phyloP scores from a whole-genome alignment of 257 asterid species.

The Marsdenia floribunda region DNA sequence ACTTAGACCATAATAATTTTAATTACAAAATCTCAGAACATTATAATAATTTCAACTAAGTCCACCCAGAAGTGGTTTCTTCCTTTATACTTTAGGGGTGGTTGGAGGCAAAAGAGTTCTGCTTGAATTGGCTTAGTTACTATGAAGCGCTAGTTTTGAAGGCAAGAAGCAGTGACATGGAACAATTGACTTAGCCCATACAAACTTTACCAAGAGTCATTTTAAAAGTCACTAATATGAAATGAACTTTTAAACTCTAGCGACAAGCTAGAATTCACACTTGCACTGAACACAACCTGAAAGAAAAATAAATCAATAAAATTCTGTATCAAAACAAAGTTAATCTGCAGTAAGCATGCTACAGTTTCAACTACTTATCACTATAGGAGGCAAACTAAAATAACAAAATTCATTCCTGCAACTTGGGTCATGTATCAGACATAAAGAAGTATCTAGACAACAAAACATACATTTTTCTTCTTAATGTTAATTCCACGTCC shows the following conservation, averaged over 20 bases:
- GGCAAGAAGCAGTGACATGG: too few species aligned
- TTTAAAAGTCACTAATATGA: not conserved
- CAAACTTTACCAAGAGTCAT: not conserved
- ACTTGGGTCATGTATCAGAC: not conserved
- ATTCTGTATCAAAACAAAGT: not conserved
- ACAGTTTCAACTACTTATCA: not conserved
- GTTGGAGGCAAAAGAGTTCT: not conserved
- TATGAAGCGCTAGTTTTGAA: not conserved
- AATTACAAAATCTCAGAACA: not conserved
- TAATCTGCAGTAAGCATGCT: not conserved
- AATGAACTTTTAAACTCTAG: not conserved
- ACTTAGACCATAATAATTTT: not conserved
- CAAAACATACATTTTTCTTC: not conserved
- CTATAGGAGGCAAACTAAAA: not conserved
- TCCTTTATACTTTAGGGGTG: not conserved
- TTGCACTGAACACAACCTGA: not conserved
- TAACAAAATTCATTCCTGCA: not conserved
- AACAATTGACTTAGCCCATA: not conserved
- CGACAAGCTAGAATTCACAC: not conserved
- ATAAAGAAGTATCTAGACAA: not conserved
- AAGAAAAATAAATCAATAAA: not conserved
- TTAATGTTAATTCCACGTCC: not conserved
- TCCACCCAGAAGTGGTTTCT: not conserved
- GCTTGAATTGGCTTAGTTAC: not conserved
- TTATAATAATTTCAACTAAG: too few species aligned